These are phyloP conservation scores for Cantharellus anzutake DNA, from an alignment of 768 basidiomycete genomes.

Conservation along the genomic window DNA sequence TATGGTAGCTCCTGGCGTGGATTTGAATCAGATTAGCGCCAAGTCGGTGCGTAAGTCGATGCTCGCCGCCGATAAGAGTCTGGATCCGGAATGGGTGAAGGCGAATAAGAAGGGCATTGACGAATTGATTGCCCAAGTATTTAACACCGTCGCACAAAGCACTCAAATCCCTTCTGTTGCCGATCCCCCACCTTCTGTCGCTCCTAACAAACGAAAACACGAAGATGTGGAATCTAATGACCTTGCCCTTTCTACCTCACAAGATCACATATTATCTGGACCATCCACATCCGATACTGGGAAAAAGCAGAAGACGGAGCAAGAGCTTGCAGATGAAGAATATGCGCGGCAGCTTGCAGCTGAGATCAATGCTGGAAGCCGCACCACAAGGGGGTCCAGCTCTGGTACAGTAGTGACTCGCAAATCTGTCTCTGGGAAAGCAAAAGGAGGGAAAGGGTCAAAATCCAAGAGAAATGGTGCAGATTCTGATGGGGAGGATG, in stretches of 20 bases:
- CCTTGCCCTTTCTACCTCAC: not conserved
- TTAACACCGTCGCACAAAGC: slow-evolving; percentile 26
- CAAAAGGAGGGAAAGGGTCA: slow-evolving; percentile 14
- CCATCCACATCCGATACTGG: not conserved
- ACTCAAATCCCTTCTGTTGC: slow-evolving; percentile 9
- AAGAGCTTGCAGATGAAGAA: slow-evolving; percentile 46
- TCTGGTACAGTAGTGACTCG: not conserved
- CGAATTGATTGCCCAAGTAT: slow-evolving; percentile 43
- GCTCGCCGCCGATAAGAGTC: slow-evolving; percentile 19
- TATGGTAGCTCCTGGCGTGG: slow-evolving; percentile 55
- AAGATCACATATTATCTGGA: not conserved
- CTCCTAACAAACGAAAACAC: slow-evolving; percentile 4
- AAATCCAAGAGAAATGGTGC: slow-evolving; percentile 16
- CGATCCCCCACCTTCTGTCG: not conserved
- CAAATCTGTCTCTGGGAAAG: not conserved
- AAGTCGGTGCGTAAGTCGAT: slow-evolving; percentile 74
- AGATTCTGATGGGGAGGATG: slow-evolving; percentile 23
- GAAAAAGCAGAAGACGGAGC: slow-evolving; percentile 12
- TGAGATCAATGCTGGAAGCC: slow-evolving; percentile 37
- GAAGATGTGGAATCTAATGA: not conserved
- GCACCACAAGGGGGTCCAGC: slow-evolving; percentile 18
- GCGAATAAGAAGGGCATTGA: slow-evolving; percentile 52
- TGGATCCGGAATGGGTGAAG: slow-evolving; percentile 38
- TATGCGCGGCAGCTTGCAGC: slow-evolving; percentile 50
- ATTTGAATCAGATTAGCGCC: slow-evolving; percentile 65